Conservation (phyloP, 2,329 filamentous ascomycete species). For the Plectosphaerella cucumerina region DNA sequence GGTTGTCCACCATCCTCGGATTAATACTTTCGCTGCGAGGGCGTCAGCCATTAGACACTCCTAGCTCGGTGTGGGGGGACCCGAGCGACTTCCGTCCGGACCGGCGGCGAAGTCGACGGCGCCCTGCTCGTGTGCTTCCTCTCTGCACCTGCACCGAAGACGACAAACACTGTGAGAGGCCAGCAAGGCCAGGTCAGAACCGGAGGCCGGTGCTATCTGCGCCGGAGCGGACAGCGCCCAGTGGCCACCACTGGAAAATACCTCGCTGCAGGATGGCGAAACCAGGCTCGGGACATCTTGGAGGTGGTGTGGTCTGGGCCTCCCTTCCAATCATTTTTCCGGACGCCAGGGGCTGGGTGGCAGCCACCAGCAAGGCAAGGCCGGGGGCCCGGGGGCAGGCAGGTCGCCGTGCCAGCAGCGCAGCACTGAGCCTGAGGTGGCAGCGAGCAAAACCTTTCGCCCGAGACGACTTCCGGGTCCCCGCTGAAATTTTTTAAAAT, state of each 20-base stretch:
- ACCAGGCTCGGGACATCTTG: background rate
- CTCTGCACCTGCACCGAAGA: too few relatives aligned
- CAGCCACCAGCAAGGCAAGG: background rate
- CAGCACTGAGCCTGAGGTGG: conserved; percentile 10
- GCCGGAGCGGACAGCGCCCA: too few relatives aligned
- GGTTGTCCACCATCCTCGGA: background rate
- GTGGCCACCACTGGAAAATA: too few relatives aligned
- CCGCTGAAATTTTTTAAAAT: conserved; percentile 2
- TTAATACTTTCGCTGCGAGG: background rate
- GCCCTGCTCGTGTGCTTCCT: too few relatives aligned
- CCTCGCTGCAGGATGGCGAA: too few relatives aligned
- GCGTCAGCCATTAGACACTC: background rate
- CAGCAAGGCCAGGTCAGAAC: too few relatives aligned
- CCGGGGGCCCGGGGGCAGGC: conserved; percentile 13
- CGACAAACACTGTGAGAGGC: too few relatives aligned
- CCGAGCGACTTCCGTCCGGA: background rate
- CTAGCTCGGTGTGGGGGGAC: background rate
- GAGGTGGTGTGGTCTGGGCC: background rate
- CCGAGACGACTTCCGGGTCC: background rate
- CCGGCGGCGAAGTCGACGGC: too few relatives aligned
- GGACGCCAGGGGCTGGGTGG: background rate
- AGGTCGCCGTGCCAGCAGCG: conserved; percentile 16
- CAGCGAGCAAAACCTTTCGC: conserved; percentile 4
- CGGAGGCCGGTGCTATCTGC: too few relatives aligned
- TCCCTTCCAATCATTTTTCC: background rate